Base-by-base conservation (phyloP, 176 grass and related monocot species). In the Triticum aestivum region DNA sequence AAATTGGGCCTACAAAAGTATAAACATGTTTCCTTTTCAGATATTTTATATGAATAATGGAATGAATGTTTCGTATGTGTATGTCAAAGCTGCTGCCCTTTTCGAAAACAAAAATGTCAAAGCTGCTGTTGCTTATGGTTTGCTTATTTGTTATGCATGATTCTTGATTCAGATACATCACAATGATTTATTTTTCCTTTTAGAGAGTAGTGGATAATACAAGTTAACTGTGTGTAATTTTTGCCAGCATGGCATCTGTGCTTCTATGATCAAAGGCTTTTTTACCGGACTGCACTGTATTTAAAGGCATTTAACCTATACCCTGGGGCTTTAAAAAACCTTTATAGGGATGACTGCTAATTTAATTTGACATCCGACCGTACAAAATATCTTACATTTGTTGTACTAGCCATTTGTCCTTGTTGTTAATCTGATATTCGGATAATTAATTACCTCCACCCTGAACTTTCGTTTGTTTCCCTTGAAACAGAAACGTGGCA, bases 401-500 rank as follows among this genome's bases (percentile, higher is more conserved):
- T 1, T 51, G 47, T 51, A 14, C 47, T 51, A 51, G 47, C 47
- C 47, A 51, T 51, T 51, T 51, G 12, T 51, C 47, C 47, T 51
- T 51, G 47, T 51, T 14, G 13, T 51, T 51, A 1, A 24, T 62
- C 3, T 62, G 6, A 62, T 26, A 24, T 62, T 62, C n/a, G 1
- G 9, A 6, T 69, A 42, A 58, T 80, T 67, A 49, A 15, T 51
- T 51, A 51, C 4, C 62, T 65, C 62, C 62, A 65, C 12, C 62
- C 62, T 65, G 47, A 13, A 65, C 1, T 4, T 65, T 65, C 0
- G 11, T 65, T 12, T 65, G 62, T 65, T 65, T 65, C 24, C 61
- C 24, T 65, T 29, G 62, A 65, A 29, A 65, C 62, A 94, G 87
- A 94, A 94, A 24, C 23, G 61, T 23, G n/a, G 4, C n/a, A 24